phyloP scores from a whole-genome alignment of 2,329 filamentous ascomycete genomes.

The Ascocoryne sarcoides region DNA sequence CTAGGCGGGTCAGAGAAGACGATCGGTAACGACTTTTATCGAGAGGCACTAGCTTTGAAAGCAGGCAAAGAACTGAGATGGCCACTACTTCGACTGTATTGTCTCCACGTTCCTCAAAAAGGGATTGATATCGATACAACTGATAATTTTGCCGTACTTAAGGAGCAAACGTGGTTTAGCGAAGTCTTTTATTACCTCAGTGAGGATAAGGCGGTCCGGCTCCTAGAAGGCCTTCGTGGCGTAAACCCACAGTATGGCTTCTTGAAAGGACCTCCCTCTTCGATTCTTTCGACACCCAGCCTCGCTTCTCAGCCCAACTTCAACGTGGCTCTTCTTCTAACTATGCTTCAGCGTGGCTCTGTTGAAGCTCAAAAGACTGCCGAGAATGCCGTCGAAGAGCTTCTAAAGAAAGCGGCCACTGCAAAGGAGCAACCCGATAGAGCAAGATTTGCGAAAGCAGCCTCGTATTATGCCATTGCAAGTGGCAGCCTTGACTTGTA shows the following conservation, averaged over 20 bases:
- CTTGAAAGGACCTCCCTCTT: constrained; percentile 1
- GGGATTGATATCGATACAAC: constrained; percentile 9
- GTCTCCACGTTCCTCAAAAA: constrained; percentile 9
- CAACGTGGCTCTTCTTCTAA: constrained; percentile 9
- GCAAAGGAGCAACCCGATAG: constrained; percentile 24
- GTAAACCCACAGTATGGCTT: constrained; percentile 6
- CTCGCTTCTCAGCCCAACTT: constrained; percentile 3
- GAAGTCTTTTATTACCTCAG: constrained; percentile 8
- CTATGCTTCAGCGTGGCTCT: constrained; percentile 6
- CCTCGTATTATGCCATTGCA: constrained; percentile 26
- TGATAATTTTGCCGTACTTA: constrained; percentile 6
- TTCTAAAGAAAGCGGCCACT: constrained; percentile 11
- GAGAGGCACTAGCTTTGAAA: not conserved
- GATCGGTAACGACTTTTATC: constrained; percentile 5
- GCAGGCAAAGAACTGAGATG: constrained; percentile 6
- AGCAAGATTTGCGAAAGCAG: constrained; percentile 24
- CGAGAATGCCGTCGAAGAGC: constrained; percentile 7
- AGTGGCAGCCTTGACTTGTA: constrained; percentile 28
- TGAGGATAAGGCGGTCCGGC: constrained; percentile 6
- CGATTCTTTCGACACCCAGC: constrained; percentile 4
- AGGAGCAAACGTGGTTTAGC: constrained; percentile 7
- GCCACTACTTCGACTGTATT: constrained; percentile 11
- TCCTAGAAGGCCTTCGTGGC: constrained; percentile 5
- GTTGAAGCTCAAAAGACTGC: constrained; percentile 3
- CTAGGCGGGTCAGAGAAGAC: constrained; percentile 4